These are phyloP conservation scores for Leptodontidium sp. DNA, from an alignment of 2,329 filamentous ascomycete species.

Conservation along the genomic window DNA sequence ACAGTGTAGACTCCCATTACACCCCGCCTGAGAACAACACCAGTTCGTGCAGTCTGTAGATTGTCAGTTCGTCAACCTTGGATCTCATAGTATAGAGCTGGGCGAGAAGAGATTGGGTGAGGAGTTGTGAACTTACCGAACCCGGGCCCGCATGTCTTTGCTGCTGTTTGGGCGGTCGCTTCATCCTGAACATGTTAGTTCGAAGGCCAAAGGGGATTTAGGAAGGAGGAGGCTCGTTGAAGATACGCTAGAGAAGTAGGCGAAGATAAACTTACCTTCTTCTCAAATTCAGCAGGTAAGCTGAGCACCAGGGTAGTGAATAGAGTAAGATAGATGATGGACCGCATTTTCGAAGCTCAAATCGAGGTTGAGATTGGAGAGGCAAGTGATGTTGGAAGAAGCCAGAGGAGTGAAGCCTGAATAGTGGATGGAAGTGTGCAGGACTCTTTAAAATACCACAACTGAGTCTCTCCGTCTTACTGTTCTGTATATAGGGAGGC, in stretches of 20 bases:
- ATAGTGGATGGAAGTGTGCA: too few relatives aligned
- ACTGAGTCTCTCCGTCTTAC: not conserved
- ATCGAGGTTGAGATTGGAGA: not conserved
- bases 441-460: not conserved
- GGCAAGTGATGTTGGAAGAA: too few relatives aligned
- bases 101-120: not conserved
- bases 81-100: not conserved
- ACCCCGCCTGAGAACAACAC: conserved; percentile 6
- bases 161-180: not conserved
- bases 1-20: conserved; percentile 3
- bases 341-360: not conserved
- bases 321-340: not conserved
- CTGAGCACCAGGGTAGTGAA: not conserved
- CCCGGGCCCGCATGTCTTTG: not conserved
- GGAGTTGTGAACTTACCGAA: not conserved
- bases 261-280: not conserved
- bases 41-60: not conserved
- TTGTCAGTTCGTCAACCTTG: too few relatives aligned
- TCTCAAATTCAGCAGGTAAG: not conserved
- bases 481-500: not conserved
- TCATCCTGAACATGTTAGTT: not conserved
- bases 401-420: too few relatives aligned
- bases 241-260: not conserved
- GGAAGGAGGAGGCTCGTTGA: too few relatives aligned
- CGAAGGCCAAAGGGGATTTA: not conserved